These are phyloP conservation scores for Arthrinium phaeospermum DNA, from an alignment of 2,329 filamentous ascomycete species.

Conservation along the genomic window DNA sequence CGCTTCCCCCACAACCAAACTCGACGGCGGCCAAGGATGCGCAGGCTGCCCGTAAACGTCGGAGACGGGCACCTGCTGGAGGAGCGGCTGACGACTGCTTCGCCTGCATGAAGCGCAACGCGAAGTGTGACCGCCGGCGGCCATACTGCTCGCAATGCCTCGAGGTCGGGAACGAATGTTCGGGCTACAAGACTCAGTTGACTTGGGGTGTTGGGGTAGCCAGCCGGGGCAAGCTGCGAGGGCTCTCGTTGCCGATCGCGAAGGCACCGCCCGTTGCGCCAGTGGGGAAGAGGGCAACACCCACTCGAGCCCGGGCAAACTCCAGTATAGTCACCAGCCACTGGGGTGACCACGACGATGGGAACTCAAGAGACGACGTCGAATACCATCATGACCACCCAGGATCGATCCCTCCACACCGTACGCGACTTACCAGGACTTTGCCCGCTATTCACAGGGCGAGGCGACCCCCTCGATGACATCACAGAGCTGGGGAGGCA, in stretches of 20 bases:
- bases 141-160: constrained; percentile 96
- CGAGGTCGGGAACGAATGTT: constrained; percentile 89
- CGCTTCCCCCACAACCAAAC: constrained; percentile 49
- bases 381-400: constrained; percentile 45
- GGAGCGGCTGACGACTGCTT: constrained; percentile 96
- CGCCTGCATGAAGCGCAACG: constrained; percentile 81
- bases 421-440: constrained; percentile 51
- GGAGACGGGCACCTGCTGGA: constrained; percentile 85
- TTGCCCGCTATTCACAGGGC: constrained; percentile 56
- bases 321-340: constrained; percentile 46
- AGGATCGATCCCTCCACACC: constrained; percentile 48
- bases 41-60: constrained; percentile 68
- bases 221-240: constrained; percentile 91
- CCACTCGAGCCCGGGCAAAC: constrained; percentile 50
- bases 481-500: constrained; percentile 52
- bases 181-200: constrained; percentile 94
- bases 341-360: constrained; percentile 46
- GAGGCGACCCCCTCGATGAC: constrained; percentile 48
- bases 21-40: constrained; percentile 57
- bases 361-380: constrained; percentile 42
- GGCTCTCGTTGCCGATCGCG: constrained; percentile 76
- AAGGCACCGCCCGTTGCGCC: constrained; percentile 62
- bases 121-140: constrained; percentile 87
- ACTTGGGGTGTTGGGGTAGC: constrained; percentile 97
- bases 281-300: constrained; percentile 53